Percentiles rank a stretch among this genome's conserved stretches.
These are phyloP conservation scores for Baorangia bicolor DNA, from an alignment of 768 basidiomycete genomes.

Conservation along the genomic window DNA sequence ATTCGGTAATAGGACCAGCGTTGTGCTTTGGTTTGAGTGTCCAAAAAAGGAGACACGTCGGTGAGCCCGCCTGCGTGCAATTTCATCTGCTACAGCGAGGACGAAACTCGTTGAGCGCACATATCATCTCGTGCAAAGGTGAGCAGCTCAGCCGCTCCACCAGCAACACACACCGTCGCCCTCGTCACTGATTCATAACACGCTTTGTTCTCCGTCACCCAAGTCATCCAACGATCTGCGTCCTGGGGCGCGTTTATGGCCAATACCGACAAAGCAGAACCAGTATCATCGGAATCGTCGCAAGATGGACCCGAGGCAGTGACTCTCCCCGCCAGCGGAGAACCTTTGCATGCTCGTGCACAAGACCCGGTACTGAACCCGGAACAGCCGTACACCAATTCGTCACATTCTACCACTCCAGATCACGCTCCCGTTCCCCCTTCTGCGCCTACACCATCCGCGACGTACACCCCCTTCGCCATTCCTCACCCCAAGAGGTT, in stretches of 20 bases:
- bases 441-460: slow-evolving; percentile 5
- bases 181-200: slow-evolving; percentile 7
- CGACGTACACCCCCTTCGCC: slow-evolving; percentile 23
- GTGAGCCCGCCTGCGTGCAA: slow-evolving; percentile 10
- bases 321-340: slow-evolving; percentile 6
- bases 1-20: not conserved
- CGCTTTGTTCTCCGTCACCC: slow-evolving; percentile 11
- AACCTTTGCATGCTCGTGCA: slow-evolving; percentile 8
- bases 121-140: slow-evolving; percentile 1
- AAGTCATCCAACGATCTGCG: slow-evolving; percentile 37
- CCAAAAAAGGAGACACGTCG: slow-evolving; percentile 29
- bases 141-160: not conserved
- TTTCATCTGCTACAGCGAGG: slow-evolving; percentile 17
- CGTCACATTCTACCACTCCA: slow-evolving; percentile 14
- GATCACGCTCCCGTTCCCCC: slow-evolving; percentile 16
- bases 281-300: slow-evolving; percentile 43
- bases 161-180: not conserved
- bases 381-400: slow-evolving; percentile 8
- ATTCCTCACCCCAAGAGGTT: slow-evolving; percentile 77
- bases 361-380: slow-evolving; percentile 17
- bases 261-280: slow-evolving; percentile 51
- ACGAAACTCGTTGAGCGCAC: slow-evolving; percentile 5
- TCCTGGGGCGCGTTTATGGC: slow-evolving; percentile 82
- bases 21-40: too few relatives aligned
- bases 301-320: slow-evolving; percentile 23